Evolutionary conservation across 768 basidiomycete species (phyloP), one percentile per base, ranked within the genome.

Genomic region (Terana coerulea): DNA sequence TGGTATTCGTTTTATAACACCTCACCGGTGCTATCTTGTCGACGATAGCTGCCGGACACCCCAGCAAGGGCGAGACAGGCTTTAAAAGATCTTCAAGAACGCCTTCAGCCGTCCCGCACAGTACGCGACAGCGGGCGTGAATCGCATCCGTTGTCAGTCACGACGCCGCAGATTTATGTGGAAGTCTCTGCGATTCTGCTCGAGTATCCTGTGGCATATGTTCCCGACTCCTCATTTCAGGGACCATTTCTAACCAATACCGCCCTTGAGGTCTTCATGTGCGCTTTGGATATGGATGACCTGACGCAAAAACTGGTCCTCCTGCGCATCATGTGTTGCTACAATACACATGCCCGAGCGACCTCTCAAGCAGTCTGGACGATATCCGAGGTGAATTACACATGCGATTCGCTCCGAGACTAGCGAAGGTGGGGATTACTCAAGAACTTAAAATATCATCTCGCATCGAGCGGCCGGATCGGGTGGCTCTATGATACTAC

Each of bases 191-290:
- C 74, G 1, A 53, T 82, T 7, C 62, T 86, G 22, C 74, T 86
- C 29, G 83, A 83, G 52, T 86, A 86, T 57, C 78, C 79, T 8
- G 74, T 84, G 8, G 75, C 72, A n/a, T 77, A 75, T 43, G 72
- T 75, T 21, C 83, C 83, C 44, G 52, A 46, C 12, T 52, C 58
- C 0, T 41, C 61, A 4, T 55, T 56, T 0, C 64, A 69, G 47
- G 61, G 59, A 3, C 51, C 62, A 15, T 80, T 76, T 58, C 72
- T 86, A n/a, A 65, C 66, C 40, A 61, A 74, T 17, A 69, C 73
- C 2, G 59, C 71, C 5, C 66, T 87, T 42, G 73, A 82, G 51
- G 65, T 84, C 11, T 83, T 80, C 59, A 72, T 78, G 49, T 74
- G 72, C 50, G 34, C 64, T 29, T 47, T 78, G 21, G 10, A 19